Conservation (phyloP, 208 protist genomes). For the Naegleria lovaniensis region DNA sequence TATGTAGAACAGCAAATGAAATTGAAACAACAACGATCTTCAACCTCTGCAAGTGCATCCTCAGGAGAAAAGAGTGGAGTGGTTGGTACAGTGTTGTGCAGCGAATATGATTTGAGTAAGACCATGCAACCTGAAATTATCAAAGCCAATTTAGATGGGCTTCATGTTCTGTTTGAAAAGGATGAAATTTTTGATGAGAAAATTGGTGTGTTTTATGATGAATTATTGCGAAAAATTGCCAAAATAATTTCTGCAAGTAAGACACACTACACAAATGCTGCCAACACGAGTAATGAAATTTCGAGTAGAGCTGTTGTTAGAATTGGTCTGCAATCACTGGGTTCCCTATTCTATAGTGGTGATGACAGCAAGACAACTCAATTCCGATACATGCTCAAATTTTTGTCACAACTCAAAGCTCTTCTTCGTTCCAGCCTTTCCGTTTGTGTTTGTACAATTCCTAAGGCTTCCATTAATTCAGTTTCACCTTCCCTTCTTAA, state of each 20-base stretch:
- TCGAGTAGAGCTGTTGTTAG: neutral
- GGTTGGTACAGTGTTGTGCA: neutral
- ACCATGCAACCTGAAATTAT: neutral
- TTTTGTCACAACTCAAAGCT: neutral
- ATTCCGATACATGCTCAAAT: neutral
- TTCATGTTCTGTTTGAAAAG: neutral
- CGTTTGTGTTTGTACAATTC: neutral
- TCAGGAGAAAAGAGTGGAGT: neutral
- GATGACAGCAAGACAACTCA: neutral
- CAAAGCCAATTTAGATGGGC: neutral
- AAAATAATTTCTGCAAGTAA: neutral
- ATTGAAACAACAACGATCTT: neutral
- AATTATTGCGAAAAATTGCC: neutral
- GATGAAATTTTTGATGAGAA: neutral
- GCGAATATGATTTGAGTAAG: constrained; percentile 25
- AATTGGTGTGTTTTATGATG: neutral
- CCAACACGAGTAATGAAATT: neutral
- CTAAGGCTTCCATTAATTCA: neutral
- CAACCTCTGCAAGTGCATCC: neutral
- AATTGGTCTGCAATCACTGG: neutral
- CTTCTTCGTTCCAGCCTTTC: neutral
- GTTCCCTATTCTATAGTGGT: neutral
- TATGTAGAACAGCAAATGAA: constrained; percentile 15
- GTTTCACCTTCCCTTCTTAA: neutral
- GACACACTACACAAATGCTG: neutral